Evolutionary conservation across 163 green algal species (phyloP), one percentile per base, ranked within the genome.

Genomic region (Prototheca cutis): DNA sequence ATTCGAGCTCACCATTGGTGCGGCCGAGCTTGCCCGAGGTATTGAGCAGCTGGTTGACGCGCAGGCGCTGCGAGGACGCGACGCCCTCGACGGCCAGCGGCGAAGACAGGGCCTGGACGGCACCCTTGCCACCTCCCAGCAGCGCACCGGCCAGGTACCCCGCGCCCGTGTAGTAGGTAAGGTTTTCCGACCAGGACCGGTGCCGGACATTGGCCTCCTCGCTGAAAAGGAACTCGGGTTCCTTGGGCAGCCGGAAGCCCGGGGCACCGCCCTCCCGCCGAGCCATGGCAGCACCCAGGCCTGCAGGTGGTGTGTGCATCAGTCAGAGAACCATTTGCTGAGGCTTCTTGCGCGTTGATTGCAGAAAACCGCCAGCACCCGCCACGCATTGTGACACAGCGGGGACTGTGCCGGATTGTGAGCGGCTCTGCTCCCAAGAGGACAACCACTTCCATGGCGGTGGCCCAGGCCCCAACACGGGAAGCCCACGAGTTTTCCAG

Each of bases 131-230:
- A 27, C 74, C 78, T 25, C 81, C 81, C 33, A 80, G 32, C 8
- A 78, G 4, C 10, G 76, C 76, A 3, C 79, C 79, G 73, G 60
- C 63, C 8, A 94, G 67, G 65, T 96, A 97, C 2, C 90, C 90
- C 6, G 84, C 56, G 15, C 90, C 90, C 1, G 86, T 94, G 65
- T 96, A 95, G 56, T 94, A 97, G 31, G 89, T 91, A 42, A 97
- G 63, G 67, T 95, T 95, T 52, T 97, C 88, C 10, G 72, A 81
- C 85, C 87, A 96, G 51, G 77, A 81, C 54, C 90, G 74, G 40
- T 71, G 61, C 34, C 82, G 76, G 15, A 91, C 82, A 0, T 70
- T 68, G 19, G 84, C 81, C 58, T 97, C 86, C 55, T 96, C 90
- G 49, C 80, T 80, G 55, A 97, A 97, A 23, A 97, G 73, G 58